These are phyloP conservation scores for Kitagawia praeruptora DNA, from an alignment of 129 eudicot species.

Conservation along the genomic window DNA sequence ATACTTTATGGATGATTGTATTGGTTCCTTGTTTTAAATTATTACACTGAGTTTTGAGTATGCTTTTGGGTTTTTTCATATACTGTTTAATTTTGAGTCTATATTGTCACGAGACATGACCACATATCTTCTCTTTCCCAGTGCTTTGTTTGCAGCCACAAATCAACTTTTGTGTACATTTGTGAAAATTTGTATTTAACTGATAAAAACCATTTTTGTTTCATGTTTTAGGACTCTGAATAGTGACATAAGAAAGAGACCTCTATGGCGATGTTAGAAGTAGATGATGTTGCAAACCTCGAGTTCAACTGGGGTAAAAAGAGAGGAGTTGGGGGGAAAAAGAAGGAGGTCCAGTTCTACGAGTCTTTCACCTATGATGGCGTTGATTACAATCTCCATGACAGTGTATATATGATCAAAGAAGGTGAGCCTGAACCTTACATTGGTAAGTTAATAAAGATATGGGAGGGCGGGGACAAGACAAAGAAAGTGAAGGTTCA, in stretches of 20 bases:
- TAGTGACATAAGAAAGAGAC: slow-evolving; percentile 18
- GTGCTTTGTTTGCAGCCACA: background rate
- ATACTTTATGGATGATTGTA: background rate
- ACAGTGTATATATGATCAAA: slow-evolving; percentile 62
- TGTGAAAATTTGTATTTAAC: background rate
- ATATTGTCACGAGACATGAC: background rate
- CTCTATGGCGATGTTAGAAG: slow-evolving; percentile 19
- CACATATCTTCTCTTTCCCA: background rate
- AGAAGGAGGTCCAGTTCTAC: slow-evolving; percentile 51
- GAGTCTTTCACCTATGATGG: slow-evolving; percentile 66
- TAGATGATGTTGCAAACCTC: slow-evolving; percentile 23
- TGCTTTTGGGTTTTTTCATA: background rate
- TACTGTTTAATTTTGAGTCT: background rate
- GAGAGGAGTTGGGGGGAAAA: slow-evolving; percentile 47
- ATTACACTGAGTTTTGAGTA: background rate
- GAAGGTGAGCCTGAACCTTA: slow-evolving; percentile 43
- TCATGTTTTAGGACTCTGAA: slow-evolving; percentile 22
- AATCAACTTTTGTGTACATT: background rate
- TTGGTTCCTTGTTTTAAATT: background rate
- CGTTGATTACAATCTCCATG: slow-evolving; percentile 47
- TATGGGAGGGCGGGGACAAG: slow-evolving; percentile 52
- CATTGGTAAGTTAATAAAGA: slow-evolving; percentile 60
- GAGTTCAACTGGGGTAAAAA: slow-evolving; percentile 64
- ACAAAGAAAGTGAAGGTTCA: slow-evolving; percentile 53
- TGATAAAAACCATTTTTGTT: slow-evolving; percentile 12